Base-by-base conservation (phyloP, 495 filamentous ascomycete genomes). In the Tuber brumale region DNA sequence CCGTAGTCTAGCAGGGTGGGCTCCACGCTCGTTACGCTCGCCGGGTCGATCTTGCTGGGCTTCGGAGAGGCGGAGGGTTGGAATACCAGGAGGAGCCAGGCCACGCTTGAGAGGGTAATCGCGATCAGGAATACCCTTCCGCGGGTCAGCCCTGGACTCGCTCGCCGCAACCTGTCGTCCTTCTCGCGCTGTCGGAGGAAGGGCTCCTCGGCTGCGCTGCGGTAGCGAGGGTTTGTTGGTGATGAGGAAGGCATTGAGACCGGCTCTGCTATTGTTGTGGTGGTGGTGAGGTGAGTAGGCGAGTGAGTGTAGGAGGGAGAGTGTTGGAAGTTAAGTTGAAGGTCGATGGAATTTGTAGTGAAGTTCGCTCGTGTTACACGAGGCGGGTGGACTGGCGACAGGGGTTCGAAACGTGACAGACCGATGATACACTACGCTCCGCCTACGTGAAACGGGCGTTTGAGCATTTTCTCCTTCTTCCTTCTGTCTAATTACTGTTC, bases 161-260 rank as follows among this genome's bases (percentile, higher is more conserved):
- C 14, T 21, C 71, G 73, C 18, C 31, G 18, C 51, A 48, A 75
- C 10, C 39, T 43, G 1, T 71, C 39, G 0, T 44, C n/a, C 27
- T 70, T 75, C 23, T 70, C 18, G 70, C 73, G 69, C 31, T 27
- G 76, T n/a, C 73, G 57, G 8, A 80, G 78, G 19, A 80, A 51
- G 14, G 78, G 78, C 27, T 79, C 75, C 61, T 79, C 57, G 23
- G 74, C 77, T 9, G 61, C 41, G 18, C 61, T 35, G 45, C 78
- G 78, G 44, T 70, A 73, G n/a, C 78, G 78, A 2, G 73, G 78
- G 18, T 61, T 76, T 1, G 41, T 18, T 4, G 12, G 51, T 6
- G 73, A 48, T 3, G 78, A 37, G 21, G 46, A 72, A n/a, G 66
- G 31, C 42, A 77, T 78, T 21, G 77, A 79, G 5, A 76, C 72